A percentile compares a stretch with the other conserved stretches of the same genome.
Conservation (phyloP, 257 asterid species). For the Eucommia ulmoides region DNA sequence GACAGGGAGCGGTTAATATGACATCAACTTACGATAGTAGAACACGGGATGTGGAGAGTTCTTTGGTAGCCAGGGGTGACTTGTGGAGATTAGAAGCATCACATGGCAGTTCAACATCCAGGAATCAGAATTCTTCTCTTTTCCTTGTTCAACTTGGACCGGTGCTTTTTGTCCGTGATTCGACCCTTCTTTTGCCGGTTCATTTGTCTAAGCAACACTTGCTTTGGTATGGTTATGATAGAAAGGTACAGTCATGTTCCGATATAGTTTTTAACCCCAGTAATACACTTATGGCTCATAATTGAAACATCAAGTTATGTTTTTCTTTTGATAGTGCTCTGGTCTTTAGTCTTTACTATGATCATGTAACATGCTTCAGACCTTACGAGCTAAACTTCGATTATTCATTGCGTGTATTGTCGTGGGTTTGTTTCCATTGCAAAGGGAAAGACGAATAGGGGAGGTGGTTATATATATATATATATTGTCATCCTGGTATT, state of each 20-base stretch:
- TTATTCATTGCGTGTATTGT: too few species aligned
- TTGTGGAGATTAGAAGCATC: slow-evolving; percentile 96
- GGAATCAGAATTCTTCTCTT: slow-evolving; percentile 65
- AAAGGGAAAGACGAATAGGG: not conserved
- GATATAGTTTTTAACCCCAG: too few species aligned
- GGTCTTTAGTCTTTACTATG: too few species aligned
- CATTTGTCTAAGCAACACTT: slow-evolving; percentile 90
- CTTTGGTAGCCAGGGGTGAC: slow-evolving; percentile 88
- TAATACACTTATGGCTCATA: not conserved
- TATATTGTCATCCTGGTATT: not conserved
- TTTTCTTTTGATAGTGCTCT: too few species aligned
- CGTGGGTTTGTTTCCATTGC: too few species aligned
- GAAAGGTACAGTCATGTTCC: too few species aligned
- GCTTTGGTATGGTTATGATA: slow-evolving; percentile 97
- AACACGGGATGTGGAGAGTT: slow-evolving; percentile 58
- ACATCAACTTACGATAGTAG: slow-evolving; percentile 80
- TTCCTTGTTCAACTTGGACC: slow-evolving; percentile 98
- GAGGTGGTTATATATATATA: not conserved
- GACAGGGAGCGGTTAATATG: slow-evolving; percentile 77
- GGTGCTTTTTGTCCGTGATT: slow-evolving; percentile 87
- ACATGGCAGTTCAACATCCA: slow-evolving; percentile 69
- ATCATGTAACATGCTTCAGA: too few species aligned
- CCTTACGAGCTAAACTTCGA: too few species aligned
- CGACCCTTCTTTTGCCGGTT: slow-evolving; percentile 92
- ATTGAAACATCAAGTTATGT: too few species aligned